Evolutionary conservation across 805 yeast species (phyloP), one percentile per base, ranked within the genome.

Genomic region (Debaryomyces hansenii): DNA sequence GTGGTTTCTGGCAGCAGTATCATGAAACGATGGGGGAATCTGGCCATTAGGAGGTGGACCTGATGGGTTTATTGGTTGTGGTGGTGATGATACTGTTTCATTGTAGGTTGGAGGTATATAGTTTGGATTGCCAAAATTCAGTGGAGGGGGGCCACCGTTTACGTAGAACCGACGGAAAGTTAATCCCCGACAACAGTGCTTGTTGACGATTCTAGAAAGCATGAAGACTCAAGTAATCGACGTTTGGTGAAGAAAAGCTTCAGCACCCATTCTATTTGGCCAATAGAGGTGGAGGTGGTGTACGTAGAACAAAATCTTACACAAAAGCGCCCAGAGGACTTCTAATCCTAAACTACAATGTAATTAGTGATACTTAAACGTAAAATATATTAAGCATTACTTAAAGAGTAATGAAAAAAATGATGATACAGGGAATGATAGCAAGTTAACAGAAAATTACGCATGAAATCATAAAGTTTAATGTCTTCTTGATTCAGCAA

Each of bases 401-500:
- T 28, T 16, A 35, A 18, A 36, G 18, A 37, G 31, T 42, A 37
- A 42, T 42, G 45, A 35, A 34, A 41, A 21, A 41, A 37, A 28
- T 44, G 47, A 44, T 44, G 47, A 39, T 44, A 44, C 47, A 44
- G 43, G 38, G 31, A 32, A 20, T 35, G 34, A 21, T 21, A 29
- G 42, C 18, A 39, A 39, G 16, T 31, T 31, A 31, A 31, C 34
- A 31, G 34, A 31, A 31, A 31, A 31, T 31, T 31, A 31, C 34
- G 28, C 20, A 33, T 34, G 37, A 42, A 37, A 32, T 39, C 36
- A 40, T 38, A 20, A 37, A 51, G 55, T 56, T 78, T 85, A 85
- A 75, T 87, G 94, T 83, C 89, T 87, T 85, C 97, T 91, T 67
- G 97, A 83, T 79, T 91, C 96, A 75, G 96, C 87, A 78, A 92